Percentiles rank a stretch among this genome's conserved stretches.
Conservation (phyloP, 805 yeast species). For the Saccharomycopsis lassenensis region DNA sequence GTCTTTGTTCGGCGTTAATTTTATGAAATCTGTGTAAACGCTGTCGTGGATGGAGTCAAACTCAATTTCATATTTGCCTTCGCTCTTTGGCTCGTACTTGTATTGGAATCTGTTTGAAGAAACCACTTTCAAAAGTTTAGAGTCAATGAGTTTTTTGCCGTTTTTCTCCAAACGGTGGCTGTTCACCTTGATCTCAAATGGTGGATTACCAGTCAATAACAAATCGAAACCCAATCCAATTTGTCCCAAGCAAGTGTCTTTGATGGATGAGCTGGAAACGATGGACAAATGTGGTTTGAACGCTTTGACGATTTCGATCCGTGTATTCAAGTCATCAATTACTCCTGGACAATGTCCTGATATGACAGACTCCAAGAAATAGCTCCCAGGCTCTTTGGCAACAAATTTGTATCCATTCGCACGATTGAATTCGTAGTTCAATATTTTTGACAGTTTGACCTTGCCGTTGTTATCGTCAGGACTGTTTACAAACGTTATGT, state of each 20-base stretch:
- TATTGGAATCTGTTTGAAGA: conserved; percentile 40
- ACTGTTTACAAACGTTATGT: conserved; percentile 24
- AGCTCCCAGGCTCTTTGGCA: conserved; percentile 55
- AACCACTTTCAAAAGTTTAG: conserved; percentile 28
- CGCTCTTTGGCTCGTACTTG: conserved; percentile 63
- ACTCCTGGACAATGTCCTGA: conserved; percentile 62
- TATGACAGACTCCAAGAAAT: conserved; percentile 39
- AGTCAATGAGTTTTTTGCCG: conserved; percentile 26
- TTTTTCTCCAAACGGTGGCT: conserved; percentile 42
- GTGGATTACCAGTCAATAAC: conserved; percentile 64
- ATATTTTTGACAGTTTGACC: conserved; percentile 18
- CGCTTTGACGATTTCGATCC: conserved; percentile 29
- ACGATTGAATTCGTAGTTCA: conserved; percentile 22
- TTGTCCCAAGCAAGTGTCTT: conserved; percentile 87
- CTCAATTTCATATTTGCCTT: conserved; percentile 71
- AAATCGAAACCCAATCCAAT: conserved; percentile 74
- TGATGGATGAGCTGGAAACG: conserved; percentile 35
- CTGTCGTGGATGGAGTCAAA: conserved; percentile 57
- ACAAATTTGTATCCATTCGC: conserved; percentile 24
- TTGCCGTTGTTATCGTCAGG: conserved; percentile 15
- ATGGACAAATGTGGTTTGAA: conserved; percentile 33
- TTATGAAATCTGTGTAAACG: conserved; percentile 38
- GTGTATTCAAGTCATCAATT: conserved; percentile 47
- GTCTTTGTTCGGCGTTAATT: conserved; percentile 26
- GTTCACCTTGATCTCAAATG: conserved; percentile 57